A percentile compares a stretch with the other conserved stretches of the same genome.
Evolutionary conservation across 257 asterid genomes (phyloP).

Genomic region (Solanum acaule): DNA sequence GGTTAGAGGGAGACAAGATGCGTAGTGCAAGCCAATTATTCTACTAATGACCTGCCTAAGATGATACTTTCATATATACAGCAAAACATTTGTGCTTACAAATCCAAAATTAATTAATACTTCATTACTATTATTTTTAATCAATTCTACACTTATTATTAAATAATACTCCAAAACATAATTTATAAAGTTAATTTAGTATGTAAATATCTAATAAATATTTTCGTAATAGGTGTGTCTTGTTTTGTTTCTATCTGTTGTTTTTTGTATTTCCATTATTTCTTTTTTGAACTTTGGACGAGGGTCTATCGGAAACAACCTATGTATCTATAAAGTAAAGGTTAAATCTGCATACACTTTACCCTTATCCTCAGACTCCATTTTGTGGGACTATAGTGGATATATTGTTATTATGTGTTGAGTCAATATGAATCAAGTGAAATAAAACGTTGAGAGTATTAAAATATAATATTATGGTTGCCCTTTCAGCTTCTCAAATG

Average conservation of each 20-base stretch:
- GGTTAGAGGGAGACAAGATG: neutral
- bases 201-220: neutral
- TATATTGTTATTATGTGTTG: rapidly evolving
- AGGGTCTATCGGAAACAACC: neutral
- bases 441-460: rapidly evolving
- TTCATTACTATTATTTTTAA: neutral
- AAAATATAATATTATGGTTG: neutral
- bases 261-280: neutral
- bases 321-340: rapidly evolving
- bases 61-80: neutral
- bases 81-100: neutral
- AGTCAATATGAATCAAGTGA: neutral
- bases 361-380: rapidly evolving
- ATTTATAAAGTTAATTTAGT: neutral
- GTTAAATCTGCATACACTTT: no score
- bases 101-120: neutral
- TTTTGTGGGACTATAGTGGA: rapidly evolving
- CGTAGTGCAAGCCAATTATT: neutral
- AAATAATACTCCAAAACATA: neutral
- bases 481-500: neutral
- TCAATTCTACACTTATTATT: neutral
- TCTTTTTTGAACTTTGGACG: neutral
- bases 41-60: constrained; percentile 1
- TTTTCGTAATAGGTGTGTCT: neutral
- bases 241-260: neutral